Conservation (phyloP, 164 flowering plant genomes). For the Sedum album region DNA sequence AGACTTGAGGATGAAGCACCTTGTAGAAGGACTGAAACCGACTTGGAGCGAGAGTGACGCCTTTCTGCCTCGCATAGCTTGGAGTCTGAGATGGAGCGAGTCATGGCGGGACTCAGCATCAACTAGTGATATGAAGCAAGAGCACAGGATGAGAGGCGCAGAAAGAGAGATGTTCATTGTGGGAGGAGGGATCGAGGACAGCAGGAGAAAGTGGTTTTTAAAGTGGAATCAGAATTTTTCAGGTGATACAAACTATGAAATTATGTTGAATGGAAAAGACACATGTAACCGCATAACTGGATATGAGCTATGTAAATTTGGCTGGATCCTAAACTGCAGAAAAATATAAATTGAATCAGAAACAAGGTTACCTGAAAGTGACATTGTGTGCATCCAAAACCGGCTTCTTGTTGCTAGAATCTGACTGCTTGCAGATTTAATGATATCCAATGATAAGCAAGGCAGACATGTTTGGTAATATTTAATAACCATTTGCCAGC, state of each 20-base stretch:
- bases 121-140: neutral
- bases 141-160: neutral
- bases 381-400: neutral
- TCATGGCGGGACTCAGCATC: neutral
- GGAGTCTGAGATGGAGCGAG: neutral
- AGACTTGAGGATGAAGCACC: neutral
- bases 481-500: slow-evolving; percentile 28
- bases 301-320: neutral
- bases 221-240: neutral
- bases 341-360: neutral
- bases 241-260: neutral
- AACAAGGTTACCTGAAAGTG: neutral
- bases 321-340: neutral
- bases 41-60: neutral
- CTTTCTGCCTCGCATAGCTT: neutral
- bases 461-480: too few relatives aligned
- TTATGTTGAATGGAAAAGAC: neutral
- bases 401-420: slow-evolving; percentile 4
- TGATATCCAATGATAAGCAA: neutral
- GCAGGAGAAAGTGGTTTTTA: neutral
- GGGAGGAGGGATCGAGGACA: neutral
- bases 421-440: neutral
- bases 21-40: neutral
- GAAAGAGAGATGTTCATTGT: neutral
- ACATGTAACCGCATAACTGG: slow-evolving; percentile 1